Conservation (phyloP, 2,329 filamentous ascomycete genomes). For the Proliferodiscus dingleyae region DNA sequence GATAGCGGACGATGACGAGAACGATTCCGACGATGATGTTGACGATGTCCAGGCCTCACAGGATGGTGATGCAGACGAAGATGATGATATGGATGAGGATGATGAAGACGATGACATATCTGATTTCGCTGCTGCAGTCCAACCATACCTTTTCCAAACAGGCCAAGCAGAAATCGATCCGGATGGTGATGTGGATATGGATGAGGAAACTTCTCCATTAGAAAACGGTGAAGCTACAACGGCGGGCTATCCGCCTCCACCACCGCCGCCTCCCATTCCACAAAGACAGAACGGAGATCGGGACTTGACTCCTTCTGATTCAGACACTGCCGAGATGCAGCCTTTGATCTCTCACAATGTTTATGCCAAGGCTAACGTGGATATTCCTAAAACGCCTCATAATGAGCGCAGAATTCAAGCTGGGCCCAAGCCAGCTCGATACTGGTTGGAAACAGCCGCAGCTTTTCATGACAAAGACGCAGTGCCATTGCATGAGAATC, state of each 20-base stretch:
- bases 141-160: conserved; percentile 7
- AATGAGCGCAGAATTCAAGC: conserved; percentile 36
- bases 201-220: conserved; percentile 52
- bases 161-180: conserved; percentile 35
- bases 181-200: conserved; percentile 42
- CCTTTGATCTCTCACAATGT: conserved; percentile 57
- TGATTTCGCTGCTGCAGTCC: conserved; percentile 3
- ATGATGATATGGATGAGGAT: conserved; percentile 30
- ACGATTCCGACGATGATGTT: conserved; percentile 29
- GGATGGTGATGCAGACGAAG: conserved; percentile 21
- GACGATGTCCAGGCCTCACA: conserved; percentile 24
- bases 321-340: conserved; percentile 58
- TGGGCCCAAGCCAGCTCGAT: conserved; percentile 63
- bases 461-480: conserved; percentile 59
- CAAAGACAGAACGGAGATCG: conserved; percentile 47
- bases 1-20: conserved; percentile 21
- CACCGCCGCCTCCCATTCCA: conserved; percentile 49
- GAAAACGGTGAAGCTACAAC: conserved; percentile 75
- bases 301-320: conserved; percentile 66
- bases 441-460: conserved; percentile 81
- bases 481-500: conserved; percentile 72
- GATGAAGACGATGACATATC: conserved; percentile 41
- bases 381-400: conserved; percentile 79
- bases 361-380: conserved; percentile 60
- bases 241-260: conserved; percentile 67